Percentiles rank a stretch among this genome's conserved stretches.
Conservation (phyloP, 805 yeast species). For the Candida pseudoglaebosa region DNA sequence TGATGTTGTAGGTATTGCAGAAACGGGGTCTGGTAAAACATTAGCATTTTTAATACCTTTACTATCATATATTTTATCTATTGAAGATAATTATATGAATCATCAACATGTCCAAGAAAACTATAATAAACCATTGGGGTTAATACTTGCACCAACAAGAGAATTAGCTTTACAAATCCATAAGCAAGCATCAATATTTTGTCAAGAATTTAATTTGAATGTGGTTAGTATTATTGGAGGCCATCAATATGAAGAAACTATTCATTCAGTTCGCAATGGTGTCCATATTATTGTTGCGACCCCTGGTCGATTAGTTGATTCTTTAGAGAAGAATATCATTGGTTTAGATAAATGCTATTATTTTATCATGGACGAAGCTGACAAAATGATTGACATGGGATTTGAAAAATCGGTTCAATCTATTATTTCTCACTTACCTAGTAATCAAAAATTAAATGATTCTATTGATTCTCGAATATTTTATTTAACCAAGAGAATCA, state of each 20-base stretch:
- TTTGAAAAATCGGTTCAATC: slow-evolving; percentile 75
- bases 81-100: slow-evolving; percentile 29
- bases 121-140: slow-evolving; percentile 65
- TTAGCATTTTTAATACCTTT: slow-evolving; percentile 77
- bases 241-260: slow-evolving; percentile 73
- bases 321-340: slow-evolving; percentile 64
- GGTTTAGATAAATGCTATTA: slow-evolving; percentile 59
- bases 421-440: slow-evolving; percentile 56
- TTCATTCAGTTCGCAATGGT: slow-evolving; percentile 45
- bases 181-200: slow-evolving; percentile 54
- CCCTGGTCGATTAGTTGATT: slow-evolving; percentile 87
- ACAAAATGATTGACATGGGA: slow-evolving; percentile 92
- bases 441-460: slow-evolving; percentile 18
- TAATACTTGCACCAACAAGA: slow-evolving; percentile 87
- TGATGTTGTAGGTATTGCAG: slow-evolving; percentile 87
- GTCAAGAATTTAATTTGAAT: slow-evolving; percentile 35
- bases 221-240: slow-evolving; percentile 84
- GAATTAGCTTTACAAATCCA: slow-evolving; percentile 90
- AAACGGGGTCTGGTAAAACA: slow-evolving; percentile 96
- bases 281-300: slow-evolving; percentile 87
- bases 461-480: slow-evolving; percentile 37
- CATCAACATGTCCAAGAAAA: slow-evolving; percentile 45
- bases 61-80: slow-evolving; percentile 44
- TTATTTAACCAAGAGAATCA: slow-evolving; percentile 42
- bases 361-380: slow-evolving; percentile 89